Evolutionary conservation across 208 protist genomes (phyloP), one percentile per base, ranked within the genome.

Genomic region (Trypanosomatidae sp.): DNA sequence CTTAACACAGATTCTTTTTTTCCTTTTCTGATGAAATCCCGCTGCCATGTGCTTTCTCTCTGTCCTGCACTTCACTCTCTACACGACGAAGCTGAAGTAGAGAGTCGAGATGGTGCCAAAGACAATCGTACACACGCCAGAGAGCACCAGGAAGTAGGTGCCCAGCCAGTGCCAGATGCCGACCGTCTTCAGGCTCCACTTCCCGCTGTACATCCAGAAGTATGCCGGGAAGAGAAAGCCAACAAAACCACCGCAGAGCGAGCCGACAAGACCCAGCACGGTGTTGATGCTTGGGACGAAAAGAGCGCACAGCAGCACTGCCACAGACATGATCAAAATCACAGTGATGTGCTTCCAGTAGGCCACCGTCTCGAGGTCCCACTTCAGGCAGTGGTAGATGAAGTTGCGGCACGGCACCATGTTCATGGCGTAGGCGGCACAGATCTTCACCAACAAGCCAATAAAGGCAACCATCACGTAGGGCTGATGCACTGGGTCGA

Each of bases 391-490:
- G 76, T 90, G 82, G 76, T 95, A 92, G 39, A 80, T 43, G 67
- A 84, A 88, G 66, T 92, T 88, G 19, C 87, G 83, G 52, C 69
- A 78, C 3, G 87, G 84, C 44, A 92, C 71, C 79, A 88, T 85
- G 69, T 92, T 88, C 71, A 91, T 71, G n/a, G 78, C 85, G 60
- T 85, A 91, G 13, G 85, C 82, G 1, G 83, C 78, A 67, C 81
- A 87, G 59, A 95, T 52, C 76, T 92, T 92, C 53, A 91, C 67
- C 44, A 94, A 71, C 76, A 92, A 81, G 65, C 85, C 90, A 43
- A 91, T 60, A 73, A 90, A 95, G 22, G 79, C 83, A 0, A 95
- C 77, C 82, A 91, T 85, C 71, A 92, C 84, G 71, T 88, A 81
- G 10, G 85, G 81, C 53, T 91, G 72, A 30, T 80, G 59, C 43